Percentiles rank a stretch among this genome's conserved stretches.
Evolutionary conservation across 352 stramenopile genomes (phyloP).

Genomic region (Salisapilia sapeloensis): DNA sequence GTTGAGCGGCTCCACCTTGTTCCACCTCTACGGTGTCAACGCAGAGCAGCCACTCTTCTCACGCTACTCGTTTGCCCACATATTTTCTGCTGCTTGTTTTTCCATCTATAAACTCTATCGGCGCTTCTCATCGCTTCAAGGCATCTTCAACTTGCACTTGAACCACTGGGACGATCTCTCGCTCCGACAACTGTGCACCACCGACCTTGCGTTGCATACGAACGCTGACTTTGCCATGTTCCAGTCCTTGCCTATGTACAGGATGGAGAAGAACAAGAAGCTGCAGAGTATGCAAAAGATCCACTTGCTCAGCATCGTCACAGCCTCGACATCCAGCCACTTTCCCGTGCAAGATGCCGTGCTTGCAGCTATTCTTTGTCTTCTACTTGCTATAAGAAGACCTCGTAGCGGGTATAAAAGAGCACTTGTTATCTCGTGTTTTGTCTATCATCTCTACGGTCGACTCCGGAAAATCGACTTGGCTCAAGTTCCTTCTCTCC

Average conservation of each 20-base stretch:
- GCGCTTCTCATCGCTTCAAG: constrained; percentile 18
- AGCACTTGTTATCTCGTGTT: no score
- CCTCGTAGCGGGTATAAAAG: no score
- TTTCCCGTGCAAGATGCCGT: constrained; percentile 2
- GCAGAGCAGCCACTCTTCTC: no score
- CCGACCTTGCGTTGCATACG: constrained; percentile 12
- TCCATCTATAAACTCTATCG: constrained; percentile 20
- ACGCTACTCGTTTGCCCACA: no score
- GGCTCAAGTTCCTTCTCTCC: constrained; percentile 4
- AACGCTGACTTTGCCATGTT: constrained; percentile 29
- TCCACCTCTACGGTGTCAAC: no score
- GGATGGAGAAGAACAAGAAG: constrained; percentile 24
- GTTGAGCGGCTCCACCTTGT: constrained; percentile 1
- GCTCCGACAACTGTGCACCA: constrained; percentile 13
- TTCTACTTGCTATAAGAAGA: constrained; percentile 1
- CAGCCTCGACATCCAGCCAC: constrained; percentile 1
- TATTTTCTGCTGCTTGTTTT: constrained; percentile 6
- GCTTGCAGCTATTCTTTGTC: not conserved
- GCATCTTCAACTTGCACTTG: constrained; percentile 31
- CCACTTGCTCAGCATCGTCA: constrained; percentile 6
- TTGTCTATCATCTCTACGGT: no score
- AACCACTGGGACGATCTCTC: constrained; percentile 24
- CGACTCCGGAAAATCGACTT: constrained; percentile 4
- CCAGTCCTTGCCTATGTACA: constrained; percentile 21
- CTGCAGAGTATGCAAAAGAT: constrained; percentile 6